Percentiles rank a stretch among this genome's conserved stretches.
Conservation (phyloP, 2,329 filamentous ascomycete genomes). For the Aspergillus fumigatiaffinis region DNA sequence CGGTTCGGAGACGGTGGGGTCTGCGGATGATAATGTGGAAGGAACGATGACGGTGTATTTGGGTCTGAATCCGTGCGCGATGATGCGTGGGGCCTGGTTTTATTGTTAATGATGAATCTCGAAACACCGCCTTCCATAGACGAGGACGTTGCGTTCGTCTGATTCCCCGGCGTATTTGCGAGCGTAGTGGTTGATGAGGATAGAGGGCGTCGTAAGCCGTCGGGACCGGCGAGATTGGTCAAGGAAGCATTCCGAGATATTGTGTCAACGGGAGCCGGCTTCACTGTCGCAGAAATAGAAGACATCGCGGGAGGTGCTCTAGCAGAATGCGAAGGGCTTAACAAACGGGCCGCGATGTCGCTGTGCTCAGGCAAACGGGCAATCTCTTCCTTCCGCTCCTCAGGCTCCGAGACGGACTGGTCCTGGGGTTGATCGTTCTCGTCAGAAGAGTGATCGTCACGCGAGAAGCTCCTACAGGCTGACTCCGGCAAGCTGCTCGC, state of each 20-base stretch:
- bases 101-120: conserved; percentile 39
- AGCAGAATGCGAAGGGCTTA: conserved; percentile 38
- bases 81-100: conserved; percentile 26
- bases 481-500: conserved; percentile 39
- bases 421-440: conserved; percentile 14
- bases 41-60: conserved; percentile 45
- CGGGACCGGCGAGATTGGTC: conserved; percentile 32
- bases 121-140: conserved; percentile 48
- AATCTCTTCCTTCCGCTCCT: conserved; percentile 18
- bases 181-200: conserved; percentile 26
- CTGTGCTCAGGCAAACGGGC: conserved; percentile 26
- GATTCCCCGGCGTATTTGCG: conserved; percentile 25
- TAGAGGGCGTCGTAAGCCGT: conserved; percentile 28
- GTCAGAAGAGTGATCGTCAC: conserved; percentile 20
- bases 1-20: conserved; percentile 41
- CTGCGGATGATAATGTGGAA: conserved; percentile 46
- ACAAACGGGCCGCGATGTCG: conserved; percentile 36
- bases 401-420: conserved; percentile 9
- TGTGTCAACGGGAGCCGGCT: conserved; percentile 32
- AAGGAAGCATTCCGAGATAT: conserved; percentile 35
- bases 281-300: conserved; percentile 44
- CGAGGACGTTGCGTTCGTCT: conserved; percentile 40
- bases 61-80: conserved; percentile 41
- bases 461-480: conserved; percentile 29
- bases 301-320: conserved; percentile 48